Evolutionary conservation across 169 alveolate species (phyloP).

Genomic region (Eimeria praecox): DNA sequence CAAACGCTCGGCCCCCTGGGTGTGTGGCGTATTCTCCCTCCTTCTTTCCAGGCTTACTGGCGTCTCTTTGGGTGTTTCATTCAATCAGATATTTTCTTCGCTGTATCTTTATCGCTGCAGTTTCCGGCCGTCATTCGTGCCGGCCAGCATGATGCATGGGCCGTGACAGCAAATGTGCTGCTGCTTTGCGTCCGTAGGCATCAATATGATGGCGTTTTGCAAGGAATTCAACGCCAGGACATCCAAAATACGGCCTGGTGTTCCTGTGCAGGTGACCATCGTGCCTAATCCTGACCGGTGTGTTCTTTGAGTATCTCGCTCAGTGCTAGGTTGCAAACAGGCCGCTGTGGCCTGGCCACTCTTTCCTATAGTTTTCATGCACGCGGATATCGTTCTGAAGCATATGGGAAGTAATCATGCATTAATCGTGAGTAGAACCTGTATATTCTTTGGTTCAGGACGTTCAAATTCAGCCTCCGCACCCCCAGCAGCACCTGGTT

Average conservation of each 20-base stretch:
- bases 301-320: constrained; percentile 78
- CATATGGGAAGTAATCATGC: not conserved
- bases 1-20: constrained; percentile 94
- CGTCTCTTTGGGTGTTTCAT: not conserved
- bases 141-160: not conserved
- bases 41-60: not conserved
- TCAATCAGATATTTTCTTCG: not conserved
- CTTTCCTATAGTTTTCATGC: not conserved
- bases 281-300: constrained; percentile 88
- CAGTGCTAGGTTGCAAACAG: constrained; percentile 38
- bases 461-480: constrained; percentile 90
- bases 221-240: constrained; percentile 94
- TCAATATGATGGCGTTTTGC: constrained; percentile 94
- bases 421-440: not conserved
- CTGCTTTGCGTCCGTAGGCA: constrained; percentile 83
- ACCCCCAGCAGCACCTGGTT: constrained; percentile 95
- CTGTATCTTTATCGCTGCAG: not conserved
- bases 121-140: too few species aligned
- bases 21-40: not conserved
- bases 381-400: not conserved
- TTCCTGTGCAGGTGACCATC: constrained; percentile 92
- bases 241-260: constrained; percentile 88
- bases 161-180: not conserved
- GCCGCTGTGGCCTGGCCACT: not conserved
- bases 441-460: constrained; percentile 73